A percentile compares a stretch with the other conserved stretches of the same genome.
Evolutionary conservation across 331 rosid genomes (phyloP).

Genomic region (Malus hybrid): DNA sequence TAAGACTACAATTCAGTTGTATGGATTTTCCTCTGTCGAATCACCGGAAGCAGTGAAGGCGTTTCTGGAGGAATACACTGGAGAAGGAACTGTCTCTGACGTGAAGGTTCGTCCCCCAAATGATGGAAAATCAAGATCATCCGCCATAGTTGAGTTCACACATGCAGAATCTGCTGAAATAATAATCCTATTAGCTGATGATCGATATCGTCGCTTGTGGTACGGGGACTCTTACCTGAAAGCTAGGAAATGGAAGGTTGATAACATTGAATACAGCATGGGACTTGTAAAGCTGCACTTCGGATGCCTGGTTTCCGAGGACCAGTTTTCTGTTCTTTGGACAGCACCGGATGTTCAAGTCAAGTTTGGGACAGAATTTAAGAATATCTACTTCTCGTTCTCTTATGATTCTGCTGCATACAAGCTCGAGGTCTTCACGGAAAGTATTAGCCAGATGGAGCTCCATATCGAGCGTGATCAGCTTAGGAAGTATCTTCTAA

Average conservation of each 20-base stretch:
- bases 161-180: not conserved
- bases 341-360: constrained; percentile 3
- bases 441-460: constrained; percentile 21
- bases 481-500: constrained; percentile 8
- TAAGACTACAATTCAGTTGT: constrained; percentile 13
- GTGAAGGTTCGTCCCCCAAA: constrained; percentile 1
- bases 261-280: not conserved
- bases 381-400: constrained; percentile 6
- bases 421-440: constrained; percentile 10
- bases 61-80: constrained; percentile 20
- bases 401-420: not conserved
- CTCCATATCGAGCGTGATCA: not conserved
- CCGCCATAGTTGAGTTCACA: constrained; percentile 17
- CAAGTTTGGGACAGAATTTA: constrained; percentile 11
- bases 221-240: not conserved
- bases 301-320: constrained; percentile 15
- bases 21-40: constrained; percentile 12
- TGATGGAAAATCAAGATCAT: not conserved
- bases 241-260: not conserved
- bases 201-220: not conserved
- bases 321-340: constrained; percentile 20
- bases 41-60: constrained; percentile 10
- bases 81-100: constrained; percentile 19
- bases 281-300: constrained; percentile 12
- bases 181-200: constrained; percentile 2